Evolutionary conservation across 352 stramenopile species (phyloP), one percentile per base, ranked within the genome.

Genomic region (Blastocystis sp.): DNA sequence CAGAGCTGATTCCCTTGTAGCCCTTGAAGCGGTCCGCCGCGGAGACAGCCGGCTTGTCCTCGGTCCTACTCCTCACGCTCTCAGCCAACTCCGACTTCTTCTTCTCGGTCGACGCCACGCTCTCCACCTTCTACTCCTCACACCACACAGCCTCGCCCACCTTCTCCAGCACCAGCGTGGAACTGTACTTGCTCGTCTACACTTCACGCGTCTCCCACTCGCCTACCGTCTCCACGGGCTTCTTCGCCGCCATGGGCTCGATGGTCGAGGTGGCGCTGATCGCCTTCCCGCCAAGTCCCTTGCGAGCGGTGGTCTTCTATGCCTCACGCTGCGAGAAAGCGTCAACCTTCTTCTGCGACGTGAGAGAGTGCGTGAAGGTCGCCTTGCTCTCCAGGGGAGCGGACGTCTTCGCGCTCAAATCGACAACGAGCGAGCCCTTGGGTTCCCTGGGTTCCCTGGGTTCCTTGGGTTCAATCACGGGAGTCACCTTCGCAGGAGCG

Each of bases 11-110:
- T 65, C 79, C 79, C 63, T 80, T 77, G 50, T 19, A 77, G 33
- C 79, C 79, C 45, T 89, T 89, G 51, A 89, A 89, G 16, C 79
- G 79, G 50, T 89, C 79, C 45, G 62, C 62, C n/a, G 79, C 79
- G 12, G 26, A 65, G 13, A 26, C 62, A 3, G 33, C 79, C 3
- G 79, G 39, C 26, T 50, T 61, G n/a, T 31, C 39, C 55, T 80
- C 79, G 2, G 26, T 26, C 12, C 4, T 60, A 59, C 61, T n/a
- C 55, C 41, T 85, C 45, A 69, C 66, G 3, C 74, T 51, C 31
- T 29, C 19, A 1, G 10, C 35, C 41, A 45, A 35, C 66, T 2
- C 19, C 33, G 12, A 41, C 66, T 26, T 50, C 45, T 13, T 26
- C 24, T 3, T 26, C 1, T 37, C n/a, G 51, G 26, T 41, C 26